Percentiles rank a stretch among this genome's conserved stretches.
Evolutionary conservation across 1,284 basidiomycete genomes (phyloP).

Genomic region (Anthracocystis walkeri): DNA sequence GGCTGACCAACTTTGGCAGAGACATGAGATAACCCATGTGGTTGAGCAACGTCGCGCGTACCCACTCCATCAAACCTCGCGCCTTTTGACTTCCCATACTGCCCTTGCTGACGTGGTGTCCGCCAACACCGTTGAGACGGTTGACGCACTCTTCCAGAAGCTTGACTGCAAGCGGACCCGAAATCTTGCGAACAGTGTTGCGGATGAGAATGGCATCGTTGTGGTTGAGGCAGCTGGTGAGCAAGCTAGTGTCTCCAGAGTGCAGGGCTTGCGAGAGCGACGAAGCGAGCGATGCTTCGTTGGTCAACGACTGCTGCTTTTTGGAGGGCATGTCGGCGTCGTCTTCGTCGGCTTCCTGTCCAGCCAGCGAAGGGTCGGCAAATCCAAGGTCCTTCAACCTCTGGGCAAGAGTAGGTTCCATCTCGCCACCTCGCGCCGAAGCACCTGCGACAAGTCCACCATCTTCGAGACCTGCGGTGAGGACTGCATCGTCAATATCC

Average conservation of each 20-base stretch:
- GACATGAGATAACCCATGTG: conserved; percentile 96
- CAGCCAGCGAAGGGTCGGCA: conserved; percentile 38
- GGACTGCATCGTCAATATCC: conserved; percentile 39
- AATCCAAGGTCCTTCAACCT: conserved; percentile 54
- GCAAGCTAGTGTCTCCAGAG: conserved; percentile 86
- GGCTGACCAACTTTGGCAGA: conserved; percentile 84
- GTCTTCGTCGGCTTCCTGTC: conserved; percentile 42
- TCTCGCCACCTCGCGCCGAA: conserved; percentile 15
- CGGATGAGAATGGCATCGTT: conserved; percentile 84
- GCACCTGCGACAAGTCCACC: conserved; percentile 21
- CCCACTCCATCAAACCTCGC: conserved; percentile 86
- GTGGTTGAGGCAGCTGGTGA: conserved; percentile 88
- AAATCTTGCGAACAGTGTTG: conserved; percentile 87
- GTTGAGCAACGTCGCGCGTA: conserved; percentile 84
- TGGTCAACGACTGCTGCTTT: conserved; percentile 72
- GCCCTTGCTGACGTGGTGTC: conserved; percentile 67
- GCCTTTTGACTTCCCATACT: conserved; percentile 56
- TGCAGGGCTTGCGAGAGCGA: conserved; percentile 96
- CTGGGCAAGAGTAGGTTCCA: conserved; percentile 60
- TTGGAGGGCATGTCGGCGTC: conserved; percentile 37
- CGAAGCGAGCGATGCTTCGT: conserved; percentile 88
- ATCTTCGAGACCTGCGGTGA: conserved; percentile 30
- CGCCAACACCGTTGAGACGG: conserved; percentile 82
- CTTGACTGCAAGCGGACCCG: conserved; percentile 88
- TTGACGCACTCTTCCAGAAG: conserved; percentile 90